These are phyloP conservation scores for Areca catechu DNA, from an alignment of 176 grass and related monocot genomes.

Conservation along the genomic window DNA sequence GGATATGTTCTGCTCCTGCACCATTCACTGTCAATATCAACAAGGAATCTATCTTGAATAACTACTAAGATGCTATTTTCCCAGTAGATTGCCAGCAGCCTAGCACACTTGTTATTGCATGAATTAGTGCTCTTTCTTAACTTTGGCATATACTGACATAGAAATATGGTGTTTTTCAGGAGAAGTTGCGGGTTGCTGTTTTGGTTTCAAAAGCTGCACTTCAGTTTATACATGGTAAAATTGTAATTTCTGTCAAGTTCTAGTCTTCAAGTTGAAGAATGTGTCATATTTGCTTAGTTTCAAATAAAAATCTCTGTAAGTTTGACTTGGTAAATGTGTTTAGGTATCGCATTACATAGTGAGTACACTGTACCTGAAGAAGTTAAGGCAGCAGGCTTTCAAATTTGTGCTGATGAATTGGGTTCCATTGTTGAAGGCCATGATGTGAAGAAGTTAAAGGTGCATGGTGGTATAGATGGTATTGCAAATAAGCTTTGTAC, in stretches of 20 bases:
- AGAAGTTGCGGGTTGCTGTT: slow-evolving; percentile 86
- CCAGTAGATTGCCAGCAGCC: not conserved
- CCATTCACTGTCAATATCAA: no score
- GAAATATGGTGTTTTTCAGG: slow-evolving; percentile 34
- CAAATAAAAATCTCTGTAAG: no score
- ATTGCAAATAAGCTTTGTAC: slow-evolving; percentile 54
- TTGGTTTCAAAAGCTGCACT: slow-evolving; percentile 95
- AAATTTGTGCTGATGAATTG: slow-evolving; percentile 78
- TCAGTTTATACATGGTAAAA: slow-evolving; percentile 72
- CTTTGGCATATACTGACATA: not conserved
- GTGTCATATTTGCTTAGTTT: no score
- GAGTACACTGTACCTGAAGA: slow-evolving; percentile 63
- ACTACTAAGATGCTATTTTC: no score
- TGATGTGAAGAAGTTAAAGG: slow-evolving; percentile 67
- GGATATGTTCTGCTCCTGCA: no score
- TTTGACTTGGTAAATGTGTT: not conserved
- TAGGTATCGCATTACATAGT: slow-evolving; percentile 47
- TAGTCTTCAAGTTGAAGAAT: slow-evolving; percentile 1
- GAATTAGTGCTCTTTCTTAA: not conserved
- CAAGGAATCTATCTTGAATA: no score
- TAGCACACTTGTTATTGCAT: not conserved
- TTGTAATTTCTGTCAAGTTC: not conserved
- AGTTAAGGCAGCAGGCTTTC: slow-evolving; percentile 57
- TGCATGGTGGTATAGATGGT: slow-evolving; percentile 42
- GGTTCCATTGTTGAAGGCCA: slow-evolving; percentile 73